These are phyloP conservation scores for Xylariaceae sp. DNA, from an alignment of 2,329 filamentous ascomycete genomes.

Conservation along the genomic window DNA sequence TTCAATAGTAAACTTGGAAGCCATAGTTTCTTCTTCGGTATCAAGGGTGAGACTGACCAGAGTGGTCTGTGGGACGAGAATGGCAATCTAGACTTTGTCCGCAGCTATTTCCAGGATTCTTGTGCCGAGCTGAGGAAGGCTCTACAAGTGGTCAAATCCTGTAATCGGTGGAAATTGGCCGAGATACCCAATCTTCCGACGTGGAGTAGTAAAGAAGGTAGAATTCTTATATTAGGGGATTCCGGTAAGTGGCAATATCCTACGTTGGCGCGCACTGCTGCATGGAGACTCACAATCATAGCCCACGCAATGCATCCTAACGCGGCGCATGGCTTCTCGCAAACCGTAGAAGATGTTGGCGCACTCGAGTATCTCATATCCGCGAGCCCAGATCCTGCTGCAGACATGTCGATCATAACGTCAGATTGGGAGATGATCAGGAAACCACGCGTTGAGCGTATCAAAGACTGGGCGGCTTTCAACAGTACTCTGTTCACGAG, in stretches of 20 bases:
- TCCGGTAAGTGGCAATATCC: background rate
- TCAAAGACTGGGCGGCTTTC: constrained; percentile 1
- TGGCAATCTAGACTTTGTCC: constrained; percentile 2
- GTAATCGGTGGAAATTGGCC: constrained; percentile 6
- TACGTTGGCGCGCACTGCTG: background rate
- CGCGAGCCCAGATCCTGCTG: background rate
- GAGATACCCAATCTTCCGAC: constrained; percentile 7
- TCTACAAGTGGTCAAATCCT: background rate
- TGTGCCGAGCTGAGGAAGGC: constrained; percentile 4
- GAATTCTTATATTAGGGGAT: constrained; percentile 4
- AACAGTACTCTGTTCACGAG: background rate
- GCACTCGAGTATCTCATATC: constrained; percentile 6
- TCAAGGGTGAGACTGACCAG: constrained; percentile 8
- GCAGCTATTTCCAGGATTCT: constrained; percentile 1
- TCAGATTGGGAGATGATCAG: constrained; percentile 4
- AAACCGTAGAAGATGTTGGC: constrained; percentile 8
- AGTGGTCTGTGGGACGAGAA: constrained; percentile 4
- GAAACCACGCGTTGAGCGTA: constrained; percentile 3
- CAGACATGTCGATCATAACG: background rate
- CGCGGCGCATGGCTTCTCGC: constrained; percentile 6
- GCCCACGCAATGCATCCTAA: constrained; percentile 7
- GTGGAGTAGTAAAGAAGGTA: constrained; percentile 1
- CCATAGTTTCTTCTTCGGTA: constrained; percentile 3
- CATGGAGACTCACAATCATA: background rate
- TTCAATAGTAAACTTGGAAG: constrained; percentile 1